Conservation (phyloP, 2,329 filamentous ascomycete genomes). For the Atkinsonella texensis region DNA sequence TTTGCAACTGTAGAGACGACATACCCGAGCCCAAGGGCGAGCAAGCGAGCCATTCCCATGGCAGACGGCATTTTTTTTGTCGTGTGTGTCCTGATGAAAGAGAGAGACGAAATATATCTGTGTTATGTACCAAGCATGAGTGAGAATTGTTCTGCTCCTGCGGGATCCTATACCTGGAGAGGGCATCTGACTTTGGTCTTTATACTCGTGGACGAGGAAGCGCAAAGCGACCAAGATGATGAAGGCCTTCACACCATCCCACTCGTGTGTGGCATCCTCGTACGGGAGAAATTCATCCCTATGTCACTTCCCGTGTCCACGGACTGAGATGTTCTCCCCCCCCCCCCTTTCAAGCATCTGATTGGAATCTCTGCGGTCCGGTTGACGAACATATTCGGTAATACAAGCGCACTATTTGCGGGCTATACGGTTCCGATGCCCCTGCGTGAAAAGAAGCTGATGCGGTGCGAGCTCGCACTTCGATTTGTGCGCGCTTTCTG, state of each 20-base stretch:
- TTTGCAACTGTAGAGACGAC: too few species aligned
- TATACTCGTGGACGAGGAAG: background rate
- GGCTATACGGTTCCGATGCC: background rate
- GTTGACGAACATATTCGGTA: background rate
- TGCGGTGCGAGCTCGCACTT: background rate
- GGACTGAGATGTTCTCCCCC: background rate
- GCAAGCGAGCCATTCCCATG: background rate
- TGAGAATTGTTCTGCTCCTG: background rate
- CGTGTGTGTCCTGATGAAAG: too few species aligned
- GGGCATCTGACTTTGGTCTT: background rate
- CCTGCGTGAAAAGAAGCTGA: background rate
- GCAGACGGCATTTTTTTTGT: background rate
- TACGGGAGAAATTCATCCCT: background rate
- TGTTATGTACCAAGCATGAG: background rate
- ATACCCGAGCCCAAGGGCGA: conserved; percentile 1
- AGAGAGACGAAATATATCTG: too few species aligned
- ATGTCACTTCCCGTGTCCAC: background rate
- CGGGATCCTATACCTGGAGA: background rate
- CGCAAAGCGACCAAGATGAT: background rate
- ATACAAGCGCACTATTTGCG: background rate
- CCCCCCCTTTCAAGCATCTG: background rate
- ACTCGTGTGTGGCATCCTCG: background rate
- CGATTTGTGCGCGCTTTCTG: background rate
- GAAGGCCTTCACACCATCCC: background rate
- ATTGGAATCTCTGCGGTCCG: background rate